phyloP scores from a whole-genome alignment of 371 early-diverging fungal genomes.

The Phascolomyces articulosus region DNA sequence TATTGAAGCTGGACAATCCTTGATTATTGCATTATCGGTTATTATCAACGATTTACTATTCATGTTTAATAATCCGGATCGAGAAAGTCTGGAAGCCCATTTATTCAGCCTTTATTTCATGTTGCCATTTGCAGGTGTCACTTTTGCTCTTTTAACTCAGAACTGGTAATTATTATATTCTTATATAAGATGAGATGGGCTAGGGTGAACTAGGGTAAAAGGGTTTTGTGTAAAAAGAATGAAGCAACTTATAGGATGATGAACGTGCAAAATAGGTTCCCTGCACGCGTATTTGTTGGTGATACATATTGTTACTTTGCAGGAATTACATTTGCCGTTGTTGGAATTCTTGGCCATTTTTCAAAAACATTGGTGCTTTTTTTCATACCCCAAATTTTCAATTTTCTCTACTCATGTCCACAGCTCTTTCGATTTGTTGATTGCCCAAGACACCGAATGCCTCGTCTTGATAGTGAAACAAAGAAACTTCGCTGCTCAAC shows the following conservation, averaged over 20 bases:
- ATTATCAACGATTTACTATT: conserved; percentile 78
- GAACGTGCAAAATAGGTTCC: conserved; percentile 56
- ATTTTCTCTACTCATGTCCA: conserved; percentile 94
- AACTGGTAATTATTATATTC: conserved; percentile 83
- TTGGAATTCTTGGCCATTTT: conserved; percentile 93
- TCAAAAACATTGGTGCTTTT: conserved; percentile 92
- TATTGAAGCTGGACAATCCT: conserved; percentile 92
- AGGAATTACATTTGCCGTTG: conserved; percentile 97
- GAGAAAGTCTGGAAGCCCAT: conserved; percentile 72
- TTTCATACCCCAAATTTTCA: conserved; percentile 95
- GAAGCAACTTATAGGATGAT: too few relatives aligned
- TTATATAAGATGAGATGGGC: too few relatives aligned
- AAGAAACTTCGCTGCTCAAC: conserved; percentile 50
- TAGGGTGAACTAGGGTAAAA: too few relatives aligned
- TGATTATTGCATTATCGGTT: conserved; percentile 90
- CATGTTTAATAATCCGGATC: conserved; percentile 52
- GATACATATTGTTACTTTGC: conserved; percentile 98
- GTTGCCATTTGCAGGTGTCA: conserved; percentile 90
- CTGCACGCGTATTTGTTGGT: conserved; percentile 95
- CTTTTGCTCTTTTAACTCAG: conserved; percentile 73
- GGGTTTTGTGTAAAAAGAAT: too few relatives aligned
- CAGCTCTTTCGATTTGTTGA: conserved; percentile 94
- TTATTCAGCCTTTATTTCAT: conserved; percentile 86
- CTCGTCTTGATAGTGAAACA: conserved; percentile 64
- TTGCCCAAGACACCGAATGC: conserved; percentile 98